Base-by-base conservation (phyloP, 179 eudicot genomes). In the Pouteria campechiana region DNA sequence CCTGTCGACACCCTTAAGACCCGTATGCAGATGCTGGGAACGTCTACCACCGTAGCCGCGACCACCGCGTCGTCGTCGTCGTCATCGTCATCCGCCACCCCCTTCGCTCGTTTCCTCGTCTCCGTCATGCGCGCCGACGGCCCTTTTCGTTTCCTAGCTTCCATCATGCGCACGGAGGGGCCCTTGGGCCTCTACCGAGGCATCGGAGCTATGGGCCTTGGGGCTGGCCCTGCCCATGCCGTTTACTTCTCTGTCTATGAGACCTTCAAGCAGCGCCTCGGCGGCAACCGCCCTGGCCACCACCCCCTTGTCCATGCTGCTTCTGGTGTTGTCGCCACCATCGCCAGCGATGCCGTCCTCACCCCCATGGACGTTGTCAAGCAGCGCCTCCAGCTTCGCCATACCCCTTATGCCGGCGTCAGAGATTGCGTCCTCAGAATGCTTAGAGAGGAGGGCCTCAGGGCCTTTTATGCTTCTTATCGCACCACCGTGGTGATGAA, bases 1-100 rank as follows among this genome's bases (percentile, higher is more conserved):
- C 95, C 95, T 0, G 75, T 86, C 3, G 95, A 86, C 44, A 82
- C 93, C 15, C 29, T 86, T 41, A 86, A 86, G 36, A 86, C 95
- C 60, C 93, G 73, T 2, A 86, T 86, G 95, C 95, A 86, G 52
- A 80, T 74, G 16, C 68, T 86, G n/a, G 82, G 78, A 18, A 37
- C 25, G 12, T 22, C 51, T 15, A 7, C 17, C 48, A 13, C 30
- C 48, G 21, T n/a, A n/a, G n/a, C n/a, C n/a, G n/a, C n/a, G n/a
- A n/a, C n/a, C n/a, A n/a, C n/a, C n/a, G n/a, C n/a, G n/a, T n/a
- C n/a, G n/a, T n/a, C n/a, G n/a, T n/a, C n/a, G n/a, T n/a, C n/a
- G n/a, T n/a, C n/a, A n/a, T n/a, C n/a, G n/a, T n/a, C n/a, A n/a
- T n/a, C n/a, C n/a, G n/a, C n/a, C n/a, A n/a, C n/a, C n/a, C n/a